A percentile compares a stretch with the other conserved stretches of the same genome.
Conservation (phyloP, 2,329 filamentous ascomycete species). For the Aspergillus pseudonomiae region DNA sequence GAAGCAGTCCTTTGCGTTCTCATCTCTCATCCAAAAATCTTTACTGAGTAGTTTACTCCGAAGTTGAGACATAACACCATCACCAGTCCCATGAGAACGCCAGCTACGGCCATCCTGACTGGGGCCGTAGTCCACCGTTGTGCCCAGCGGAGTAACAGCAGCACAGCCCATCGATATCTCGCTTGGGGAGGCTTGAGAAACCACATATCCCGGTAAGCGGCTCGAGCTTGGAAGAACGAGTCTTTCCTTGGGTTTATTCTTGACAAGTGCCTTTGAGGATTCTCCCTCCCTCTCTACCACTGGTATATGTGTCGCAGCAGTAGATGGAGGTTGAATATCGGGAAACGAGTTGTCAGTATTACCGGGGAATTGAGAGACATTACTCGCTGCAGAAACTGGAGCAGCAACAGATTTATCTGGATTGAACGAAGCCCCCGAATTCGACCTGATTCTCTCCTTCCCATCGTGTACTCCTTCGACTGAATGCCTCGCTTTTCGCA, state of each 20-base stretch:
- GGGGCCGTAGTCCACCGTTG: conserved; percentile 27
- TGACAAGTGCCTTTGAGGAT: conserved; percentile 28
- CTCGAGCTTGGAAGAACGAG: conserved; percentile 46
- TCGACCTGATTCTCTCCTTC: conserved; percentile 33
- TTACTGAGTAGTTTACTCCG: conserved; percentile 86
- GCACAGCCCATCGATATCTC: conserved; percentile 51
- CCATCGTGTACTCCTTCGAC: conserved; percentile 29
- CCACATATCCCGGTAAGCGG: conserved; percentile 49
- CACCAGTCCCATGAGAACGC: conserved; percentile 23
- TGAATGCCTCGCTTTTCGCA: conserved; percentile 28
- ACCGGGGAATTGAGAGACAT: conserved; percentile 30
- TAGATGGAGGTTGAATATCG: conserved; percentile 34
- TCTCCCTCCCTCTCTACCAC: conserved; percentile 36
- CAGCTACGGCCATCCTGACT: conserved; percentile 23
- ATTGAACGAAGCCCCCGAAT: conserved; percentile 34
- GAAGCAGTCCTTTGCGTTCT: conserved; percentile 97
- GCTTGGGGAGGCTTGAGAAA: conserved; percentile 45
- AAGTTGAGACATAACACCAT: conserved; percentile 62
- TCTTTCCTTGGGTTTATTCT: conserved; percentile 34
- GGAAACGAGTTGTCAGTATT: conserved; percentile 30
- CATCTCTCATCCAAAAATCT: conserved; percentile 99
- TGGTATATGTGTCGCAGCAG: conserved; percentile 31
- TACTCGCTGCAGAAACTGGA: conserved; percentile 33
- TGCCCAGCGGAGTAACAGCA: conserved; percentile 35
- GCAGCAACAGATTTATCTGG: conserved; percentile 30